Conservation (phyloP, 2,329 filamentous ascomycete species). For the Venturia effusa region DNA sequence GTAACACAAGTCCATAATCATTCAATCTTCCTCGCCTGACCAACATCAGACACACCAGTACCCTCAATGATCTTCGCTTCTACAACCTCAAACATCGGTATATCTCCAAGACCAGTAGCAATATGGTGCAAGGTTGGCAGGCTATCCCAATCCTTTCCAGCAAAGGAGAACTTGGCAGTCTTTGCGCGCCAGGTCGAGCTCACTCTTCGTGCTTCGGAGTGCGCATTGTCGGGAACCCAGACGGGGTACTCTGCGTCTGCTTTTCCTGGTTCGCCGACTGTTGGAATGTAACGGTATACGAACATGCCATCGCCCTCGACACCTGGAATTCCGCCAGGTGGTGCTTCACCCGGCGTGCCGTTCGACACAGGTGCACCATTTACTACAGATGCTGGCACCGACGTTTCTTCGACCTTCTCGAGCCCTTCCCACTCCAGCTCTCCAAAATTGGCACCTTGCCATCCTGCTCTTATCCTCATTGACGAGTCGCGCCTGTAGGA, state of each 20-base stretch:
- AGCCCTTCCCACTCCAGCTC: slow-evolving; percentile 21
- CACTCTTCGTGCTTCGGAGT: slow-evolving; percentile 25
- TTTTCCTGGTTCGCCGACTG: slow-evolving; percentile 34
- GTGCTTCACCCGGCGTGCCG: not conserved
- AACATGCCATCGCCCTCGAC: slow-evolving; percentile 38
- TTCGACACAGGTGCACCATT: not conserved
- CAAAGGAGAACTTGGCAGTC: slow-evolving; percentile 37
- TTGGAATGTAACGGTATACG: slow-evolving; percentile 48
- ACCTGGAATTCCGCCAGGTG: not conserved
- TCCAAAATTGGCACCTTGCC: slow-evolving; percentile 26
- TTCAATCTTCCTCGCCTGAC: not conserved
- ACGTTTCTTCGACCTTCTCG: slow-evolving; percentile 12
- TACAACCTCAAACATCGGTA: slow-evolving; percentile 47
- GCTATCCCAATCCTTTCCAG: slow-evolving; percentile 40
- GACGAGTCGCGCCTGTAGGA: slow-evolving; percentile 26
- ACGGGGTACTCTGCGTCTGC: slow-evolving; percentile 45
- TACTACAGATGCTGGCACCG: not conserved
- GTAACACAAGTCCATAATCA: too few species aligned
- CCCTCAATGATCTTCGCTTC: slow-evolving; percentile 46
- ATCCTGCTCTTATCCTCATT: slow-evolving; percentile 29
- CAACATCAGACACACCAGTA: slow-evolving; percentile 39
- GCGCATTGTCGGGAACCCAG: slow-evolving; percentile 26
- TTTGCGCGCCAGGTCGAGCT: slow-evolving; percentile 26
- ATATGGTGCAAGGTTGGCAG: slow-evolving; percentile 53
- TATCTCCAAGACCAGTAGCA: slow-evolving; percentile 38